A percentile compares a stretch with the other conserved stretches of the same genome.
Conservation (phyloP, 176 grass and related monocot genomes). For the Avena insularis region DNA sequence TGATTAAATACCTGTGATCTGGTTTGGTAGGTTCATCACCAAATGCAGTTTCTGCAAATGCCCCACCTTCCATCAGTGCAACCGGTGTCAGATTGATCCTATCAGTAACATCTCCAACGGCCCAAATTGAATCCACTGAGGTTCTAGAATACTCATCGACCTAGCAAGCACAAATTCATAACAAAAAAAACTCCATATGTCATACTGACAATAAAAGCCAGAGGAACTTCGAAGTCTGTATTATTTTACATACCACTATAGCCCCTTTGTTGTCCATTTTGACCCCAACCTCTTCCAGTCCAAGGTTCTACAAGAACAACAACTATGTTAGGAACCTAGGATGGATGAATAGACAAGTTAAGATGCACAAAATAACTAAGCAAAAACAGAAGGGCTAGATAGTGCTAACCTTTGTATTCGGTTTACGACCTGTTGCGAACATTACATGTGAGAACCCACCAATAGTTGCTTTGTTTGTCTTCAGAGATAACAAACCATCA, state of each 20-base stretch:
- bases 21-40: constrained; percentile 71
- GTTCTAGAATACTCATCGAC: constrained; percentile 78
- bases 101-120: constrained; percentile 83
- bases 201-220: not conserved
- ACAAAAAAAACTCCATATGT: constrained; percentile 6
- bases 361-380: constrained; percentile 21
- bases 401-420: constrained; percentile 67
- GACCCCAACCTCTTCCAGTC: constrained; percentile 74
- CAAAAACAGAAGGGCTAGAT: constrained; percentile 8
- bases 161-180: constrained; percentile 41
- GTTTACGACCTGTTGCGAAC: constrained; percentile 82
- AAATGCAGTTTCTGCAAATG: constrained; percentile 74
- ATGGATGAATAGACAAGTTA: not conserved
- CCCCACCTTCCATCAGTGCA: constrained; percentile 85
- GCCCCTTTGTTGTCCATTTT: constrained; percentile 64
- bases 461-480: constrained; percentile 79
- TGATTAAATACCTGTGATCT: constrained; percentile 72
- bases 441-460: constrained; percentile 86
- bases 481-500: constrained; percentile 71
- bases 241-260: constrained; percentile 62
- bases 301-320: constrained; percentile 66
- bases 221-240: not conserved
- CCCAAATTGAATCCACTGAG: constrained; percentile 85
- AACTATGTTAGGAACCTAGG: constrained; percentile 8
- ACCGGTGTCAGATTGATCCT: constrained; percentile 83